phyloP scores from a whole-genome alignment of 2,329 filamentous ascomycete genomes.

The Colletotrichum sp. region DNA sequence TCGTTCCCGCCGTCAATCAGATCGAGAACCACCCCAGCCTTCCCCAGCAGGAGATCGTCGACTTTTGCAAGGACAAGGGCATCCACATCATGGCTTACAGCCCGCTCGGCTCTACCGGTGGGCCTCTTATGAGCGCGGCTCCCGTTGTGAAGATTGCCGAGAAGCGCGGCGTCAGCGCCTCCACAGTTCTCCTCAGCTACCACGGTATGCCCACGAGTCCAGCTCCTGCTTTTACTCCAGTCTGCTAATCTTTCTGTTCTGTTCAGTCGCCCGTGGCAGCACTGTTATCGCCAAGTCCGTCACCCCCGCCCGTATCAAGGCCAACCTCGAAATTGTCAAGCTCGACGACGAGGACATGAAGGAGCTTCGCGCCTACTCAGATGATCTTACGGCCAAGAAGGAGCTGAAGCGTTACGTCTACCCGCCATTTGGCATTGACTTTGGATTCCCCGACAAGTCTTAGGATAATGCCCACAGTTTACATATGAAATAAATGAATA shows the following conservation, averaged over 20 bases:
- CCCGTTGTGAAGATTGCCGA: slow-evolving; percentile 68
- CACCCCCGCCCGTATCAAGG: slow-evolving; percentile 69
- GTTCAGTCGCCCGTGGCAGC: slow-evolving; percentile 67
- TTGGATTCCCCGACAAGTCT: slow-evolving; percentile 75
- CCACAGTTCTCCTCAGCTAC: slow-evolving; percentile 72
- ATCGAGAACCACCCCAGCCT: slow-evolving; percentile 77
- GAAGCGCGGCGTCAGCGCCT: slow-evolving; percentile 65
- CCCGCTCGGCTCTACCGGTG: slow-evolving; percentile 68
- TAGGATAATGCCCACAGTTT: slow-evolving; percentile 3
- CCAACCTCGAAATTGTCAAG: slow-evolving; percentile 71
- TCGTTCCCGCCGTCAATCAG: slow-evolving; percentile 72
- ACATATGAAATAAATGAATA: neutral
- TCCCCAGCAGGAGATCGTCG: slow-evolving; percentile 74
- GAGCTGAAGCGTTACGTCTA: slow-evolving; percentile 69
- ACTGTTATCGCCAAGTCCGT: slow-evolving; percentile 79
- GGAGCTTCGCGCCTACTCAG: slow-evolving; percentile 59
- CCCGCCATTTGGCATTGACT: slow-evolving; percentile 71
- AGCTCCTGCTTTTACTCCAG: neutral
- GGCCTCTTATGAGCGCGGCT: slow-evolving; percentile 68
- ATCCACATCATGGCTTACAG: slow-evolving; percentile 78
- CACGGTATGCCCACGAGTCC: slow-evolving; percentile 59
- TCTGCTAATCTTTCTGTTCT: neutral
- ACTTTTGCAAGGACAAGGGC: slow-evolving; percentile 70
- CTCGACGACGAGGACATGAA: slow-evolving; percentile 69
- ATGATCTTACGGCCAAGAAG: slow-evolving; percentile 51